A percentile compares a stretch with the other conserved stretches of the same genome.
These are phyloP conservation scores for Harringtonia aguacate DNA, from an alignment of 2,329 filamentous ascomycete species.

Conservation along the genomic window DNA sequence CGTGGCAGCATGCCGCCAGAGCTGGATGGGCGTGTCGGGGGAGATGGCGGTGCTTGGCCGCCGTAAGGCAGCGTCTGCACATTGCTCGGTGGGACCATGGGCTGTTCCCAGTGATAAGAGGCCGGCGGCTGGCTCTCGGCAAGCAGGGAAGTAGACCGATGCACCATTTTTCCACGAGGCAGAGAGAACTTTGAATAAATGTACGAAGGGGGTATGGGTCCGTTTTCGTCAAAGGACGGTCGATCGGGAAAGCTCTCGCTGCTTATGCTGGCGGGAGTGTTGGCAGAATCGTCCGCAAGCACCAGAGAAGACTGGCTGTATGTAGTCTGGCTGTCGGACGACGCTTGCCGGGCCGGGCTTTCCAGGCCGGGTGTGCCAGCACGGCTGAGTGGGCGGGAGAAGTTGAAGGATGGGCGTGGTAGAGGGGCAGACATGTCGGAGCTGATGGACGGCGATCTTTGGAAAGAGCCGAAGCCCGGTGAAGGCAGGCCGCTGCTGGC, in stretches of 20 bases:
- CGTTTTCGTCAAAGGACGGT: constrained; percentile 26
- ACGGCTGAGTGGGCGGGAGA: constrained; percentile 80
- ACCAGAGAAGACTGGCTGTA: constrained; percentile 46
- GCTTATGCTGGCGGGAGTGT: constrained; percentile 63
- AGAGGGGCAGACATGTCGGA: constrained; percentile 67
- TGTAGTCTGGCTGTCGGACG: constrained; percentile 56
- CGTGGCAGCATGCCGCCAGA: constrained; percentile 35
- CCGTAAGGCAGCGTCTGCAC: constrained; percentile 29
- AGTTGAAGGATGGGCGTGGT: constrained; percentile 76
- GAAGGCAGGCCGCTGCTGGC: constrained; percentile 51
- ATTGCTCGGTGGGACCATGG: constrained; percentile 28
- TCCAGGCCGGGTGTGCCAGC: constrained; percentile 50
- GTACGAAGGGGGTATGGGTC: constrained; percentile 55
- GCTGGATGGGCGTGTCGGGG: constrained; percentile 49
- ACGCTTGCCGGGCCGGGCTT: constrained; percentile 49
- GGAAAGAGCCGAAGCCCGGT: constrained; percentile 49
- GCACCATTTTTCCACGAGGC: constrained; percentile 69
- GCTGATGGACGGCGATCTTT: constrained; percentile 72
- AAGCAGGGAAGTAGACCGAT: constrained; percentile 51
- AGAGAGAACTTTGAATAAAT: constrained; percentile 78
- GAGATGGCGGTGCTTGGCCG: constrained; percentile 46
- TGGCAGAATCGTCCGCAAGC: constrained; percentile 51
- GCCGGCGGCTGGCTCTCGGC: constrained; percentile 39
- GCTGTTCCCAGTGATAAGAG: constrained; percentile 56
- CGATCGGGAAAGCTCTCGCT: constrained; percentile 56